A percentile compares a stretch with the other conserved stretches of the same genome.
Evolutionary conservation across 1,284 basidiomycete species (phyloP).

Genomic region (Papiliotrema fonsecae): DNA sequence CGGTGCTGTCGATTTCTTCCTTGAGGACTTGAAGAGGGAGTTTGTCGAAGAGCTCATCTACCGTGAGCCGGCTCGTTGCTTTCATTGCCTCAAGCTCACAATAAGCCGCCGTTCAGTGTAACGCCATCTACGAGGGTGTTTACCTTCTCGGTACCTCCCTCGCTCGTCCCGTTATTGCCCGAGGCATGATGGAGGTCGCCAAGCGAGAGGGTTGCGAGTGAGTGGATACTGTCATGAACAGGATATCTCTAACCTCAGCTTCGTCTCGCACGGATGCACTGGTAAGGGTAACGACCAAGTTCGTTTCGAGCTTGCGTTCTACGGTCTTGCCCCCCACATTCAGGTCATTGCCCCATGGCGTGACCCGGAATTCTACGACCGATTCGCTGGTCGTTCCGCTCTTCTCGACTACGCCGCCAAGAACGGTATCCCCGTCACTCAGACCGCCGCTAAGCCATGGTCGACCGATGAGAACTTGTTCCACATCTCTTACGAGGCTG

Average conservation of each 20-base stretch:
- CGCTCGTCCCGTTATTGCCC: conserved; percentile 96
- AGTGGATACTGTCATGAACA: conserved; percentile 20
- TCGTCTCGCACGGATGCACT: conserved; percentile 96
- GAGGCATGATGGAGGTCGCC: conserved; percentile 95
- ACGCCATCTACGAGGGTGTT: conserved; percentile 98
- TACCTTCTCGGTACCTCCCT: conserved; percentile 98
- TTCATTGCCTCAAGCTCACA: neutral
- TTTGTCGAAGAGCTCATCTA: conserved; percentile 97
- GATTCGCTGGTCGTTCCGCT: conserved; percentile 90
- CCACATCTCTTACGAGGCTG: conserved; percentile 99
- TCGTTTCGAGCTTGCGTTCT: conserved; percentile 98
- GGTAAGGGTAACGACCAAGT: conserved; percentile 99
- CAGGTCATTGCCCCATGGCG: conserved; percentile 99
- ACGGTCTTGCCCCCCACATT: conserved; percentile 96
- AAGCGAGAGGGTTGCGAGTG: conserved; percentile 88
- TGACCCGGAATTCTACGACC: conserved; percentile 93
- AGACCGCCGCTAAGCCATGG: conserved; percentile 98
- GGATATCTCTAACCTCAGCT: conserved; percentile 53
- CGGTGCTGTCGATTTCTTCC: conserved; percentile 92
- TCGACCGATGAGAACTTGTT: conserved; percentile 98
- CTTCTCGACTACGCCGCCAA: conserved; percentile 85
- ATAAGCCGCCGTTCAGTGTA: conserved; percentile 86
- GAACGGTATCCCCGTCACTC: conserved; percentile 87
- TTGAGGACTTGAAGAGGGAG: conserved; percentile 91
- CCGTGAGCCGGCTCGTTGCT: conserved; percentile 43